Evolutionary conservation across 495 filamentous ascomycete species (phyloP), one percentile per base, ranked within the genome.

Genomic region (Xanthoparmelia taractica): DNA sequence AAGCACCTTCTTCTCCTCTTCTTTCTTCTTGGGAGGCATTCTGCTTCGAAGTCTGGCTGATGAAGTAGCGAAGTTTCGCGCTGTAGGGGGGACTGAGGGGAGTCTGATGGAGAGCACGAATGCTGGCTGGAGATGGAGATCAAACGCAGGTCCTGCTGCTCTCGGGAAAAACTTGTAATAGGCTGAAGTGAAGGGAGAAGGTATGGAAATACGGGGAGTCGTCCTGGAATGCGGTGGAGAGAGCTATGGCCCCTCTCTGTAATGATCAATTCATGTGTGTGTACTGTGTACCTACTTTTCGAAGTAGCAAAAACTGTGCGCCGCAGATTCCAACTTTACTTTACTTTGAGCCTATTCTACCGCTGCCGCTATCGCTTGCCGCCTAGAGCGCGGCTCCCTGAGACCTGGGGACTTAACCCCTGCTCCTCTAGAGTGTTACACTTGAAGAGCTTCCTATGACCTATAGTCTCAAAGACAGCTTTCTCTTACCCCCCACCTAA

Each of bases 11-110:
- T 84, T 79, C 74, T 80, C 78, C 57, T 80, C 76, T 67, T 70
- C 73, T 48, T 78, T 75, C 70, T 83, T 83, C 74, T 83, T 82
- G 68, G 80, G 80, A 67, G 77, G 73, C 80, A 83, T 82, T 73
- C 75, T 81, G 65, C 74, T 77, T 63, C 63, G 34, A 27, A 43
- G 20, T 50, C 27, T 60, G 18, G 13, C 40, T 29, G 60, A 12
- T 1, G 64, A 57, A 34, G 41, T 61, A 1, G 52, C n/a, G 5
- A 66, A 66, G 20, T 11, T 20, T 10, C 63, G 63, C 0, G 33
- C 50, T 33, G 29, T 54, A 54, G 50, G 74, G 67, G 71, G 65
- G 66, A 66, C 66, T 70, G 68, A 69, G 54, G 63, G 69, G 57
- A 58, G 8, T 27, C 64, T 71, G 59, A 61, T 55, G 59, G 68